Base-by-base conservation (phyloP, 164 flowering plant species). In the Aristolochia contorta region DNA sequence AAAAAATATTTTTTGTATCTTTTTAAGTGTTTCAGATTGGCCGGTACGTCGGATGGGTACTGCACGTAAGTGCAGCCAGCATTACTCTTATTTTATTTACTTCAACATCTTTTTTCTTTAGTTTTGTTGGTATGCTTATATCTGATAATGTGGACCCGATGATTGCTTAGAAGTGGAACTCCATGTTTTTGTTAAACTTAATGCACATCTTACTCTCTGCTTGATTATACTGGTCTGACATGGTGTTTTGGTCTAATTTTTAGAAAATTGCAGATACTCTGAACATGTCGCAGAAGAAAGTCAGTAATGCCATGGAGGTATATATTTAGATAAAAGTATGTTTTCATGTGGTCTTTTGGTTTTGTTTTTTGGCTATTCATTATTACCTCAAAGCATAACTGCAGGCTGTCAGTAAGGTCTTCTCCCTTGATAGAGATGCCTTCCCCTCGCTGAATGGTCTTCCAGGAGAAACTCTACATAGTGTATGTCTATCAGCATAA, bases 401-500 rank as follows among this genome's bases (percentile, higher is more conserved):
- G 67, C 68, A 90, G 97, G 97, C 94, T 50, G 66, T 79, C 65
- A 84, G 74, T 65, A 84, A 77, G 68, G 90, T 88, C 2, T 75
- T 79, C 70, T 93, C 99, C n/a, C 87, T 93, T 57, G 98, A 92
- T 68, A 83, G 94, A 69, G 90, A 80, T 57, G 90, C 90, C 57
- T 92, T 83, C 71, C n/a, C 96, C 57, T 81, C 97, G 55, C 69
- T 90, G 58, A 82, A 80, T 72, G 91, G 99, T 64, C 80, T 84
- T 61, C 98, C 99, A n/a, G 99, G 99, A 69, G 94, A 81, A 68
- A 86, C 92, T 30, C 84, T 78, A 74, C 99, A 90, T 57, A 84
- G 96, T 71, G 98, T 93, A 79, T 69, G 97, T 76, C 8, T 8
- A 6, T 47, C 46, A 20, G 25, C 0, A 37, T 37, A 8, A n/a